Evolutionary conservation across 2,329 filamentous ascomycete species (phyloP).

Genomic region (Rhinocladiella mackenziei): DNA sequence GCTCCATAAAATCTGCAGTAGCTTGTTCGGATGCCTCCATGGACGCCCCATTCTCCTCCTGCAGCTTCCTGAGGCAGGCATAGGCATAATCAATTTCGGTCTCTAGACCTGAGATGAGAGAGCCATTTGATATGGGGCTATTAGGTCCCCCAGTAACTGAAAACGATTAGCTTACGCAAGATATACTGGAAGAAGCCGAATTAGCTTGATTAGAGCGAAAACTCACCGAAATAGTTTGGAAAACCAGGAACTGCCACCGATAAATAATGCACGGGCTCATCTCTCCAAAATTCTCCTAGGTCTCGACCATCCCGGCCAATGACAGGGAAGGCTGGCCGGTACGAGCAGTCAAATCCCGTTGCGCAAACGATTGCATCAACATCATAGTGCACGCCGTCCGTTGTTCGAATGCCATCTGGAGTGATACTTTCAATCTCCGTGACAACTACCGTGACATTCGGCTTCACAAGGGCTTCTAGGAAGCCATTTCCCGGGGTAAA

Average conservation of each 20-base stretch:
- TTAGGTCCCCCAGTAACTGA: slow-evolving; percentile 33
- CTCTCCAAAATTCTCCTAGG: slow-evolving; percentile 13
- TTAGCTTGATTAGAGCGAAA: neutral
- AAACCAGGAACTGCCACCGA: slow-evolving; percentile 45
- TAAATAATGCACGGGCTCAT: slow-evolving; percentile 43
- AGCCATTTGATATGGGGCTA: slow-evolving; percentile 31
- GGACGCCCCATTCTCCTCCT: slow-evolving; percentile 41
- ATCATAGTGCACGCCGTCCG: slow-evolving; percentile 30
- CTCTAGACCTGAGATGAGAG: slow-evolving; percentile 27
- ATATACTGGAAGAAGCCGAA: neutral
- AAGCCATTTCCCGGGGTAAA: slow-evolving; percentile 41
- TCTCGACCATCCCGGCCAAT: slow-evolving; percentile 30
- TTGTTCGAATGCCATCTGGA: slow-evolving; percentile 31
- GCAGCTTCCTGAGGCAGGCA: slow-evolving; percentile 34
- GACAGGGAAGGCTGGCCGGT: slow-evolving; percentile 33
- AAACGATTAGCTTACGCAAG: neutral
- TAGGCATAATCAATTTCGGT: slow-evolving; percentile 32
- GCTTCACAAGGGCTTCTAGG: slow-evolving; percentile 13
- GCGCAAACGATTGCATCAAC: slow-evolving; percentile 38
- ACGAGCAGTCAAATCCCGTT: slow-evolving; percentile 34
- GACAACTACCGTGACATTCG: slow-evolving; percentile 25
- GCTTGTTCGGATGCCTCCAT: slow-evolving; percentile 34
- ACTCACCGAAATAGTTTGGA: slow-evolving; percentile 36
- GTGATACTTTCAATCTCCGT: slow-evolving; percentile 31
- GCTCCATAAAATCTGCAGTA: slow-evolving; percentile 35